Base-by-base conservation (phyloP, 257 asterid genomes). In the Solanum tarijense region DNA sequence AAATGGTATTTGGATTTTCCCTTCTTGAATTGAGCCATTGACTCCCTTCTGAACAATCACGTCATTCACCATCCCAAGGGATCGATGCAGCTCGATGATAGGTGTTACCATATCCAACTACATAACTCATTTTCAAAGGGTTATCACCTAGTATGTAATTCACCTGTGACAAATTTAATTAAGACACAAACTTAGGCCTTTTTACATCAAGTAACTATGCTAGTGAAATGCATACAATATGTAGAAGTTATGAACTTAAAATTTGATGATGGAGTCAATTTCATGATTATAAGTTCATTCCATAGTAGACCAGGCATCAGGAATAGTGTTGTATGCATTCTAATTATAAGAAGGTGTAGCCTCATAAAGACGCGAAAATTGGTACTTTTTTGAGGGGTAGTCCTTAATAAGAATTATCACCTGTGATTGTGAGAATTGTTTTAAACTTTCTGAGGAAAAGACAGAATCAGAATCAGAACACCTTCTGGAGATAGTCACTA, bases 41-140 rank as follows among this genome's bases (percentile, higher is more conserved):
- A 34, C 83, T 83, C 52, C 96, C 96, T 78, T 93, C 92, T 83
- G 79, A 23, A 71, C 95, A 93, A 1, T 90, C 32, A 88, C 86
- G 86, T 87, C 29, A 25, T 60, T 85, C 86, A 2, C 91, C 87
- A 43, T 91, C 93, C 92, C 90, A 90, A 18, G 93, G 94, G 84
- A 94, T 92, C n/a, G 96, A 93, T 87, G 96, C 93, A 75, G 90
- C 95, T 89, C 94, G 89, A 87, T 94, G 95, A 76, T 92, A 93
- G 16, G 60, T 68, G 34, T 89, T 86, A 13, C 98, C 92, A 32
- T 87, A 89, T 83, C 96, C 96, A 23, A 92, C 96, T 89, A 94
- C 32, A 88, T 92, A 94, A 89, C 98, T 89, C 91, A 90, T 89
- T 88, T 90, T 92, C 91, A 86, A 86, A 2, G 98, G 98, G 88